phyloP scores from a whole-genome alignment of 2,329 filamentous ascomycete species.

The Clarireedia hainanense region DNA sequence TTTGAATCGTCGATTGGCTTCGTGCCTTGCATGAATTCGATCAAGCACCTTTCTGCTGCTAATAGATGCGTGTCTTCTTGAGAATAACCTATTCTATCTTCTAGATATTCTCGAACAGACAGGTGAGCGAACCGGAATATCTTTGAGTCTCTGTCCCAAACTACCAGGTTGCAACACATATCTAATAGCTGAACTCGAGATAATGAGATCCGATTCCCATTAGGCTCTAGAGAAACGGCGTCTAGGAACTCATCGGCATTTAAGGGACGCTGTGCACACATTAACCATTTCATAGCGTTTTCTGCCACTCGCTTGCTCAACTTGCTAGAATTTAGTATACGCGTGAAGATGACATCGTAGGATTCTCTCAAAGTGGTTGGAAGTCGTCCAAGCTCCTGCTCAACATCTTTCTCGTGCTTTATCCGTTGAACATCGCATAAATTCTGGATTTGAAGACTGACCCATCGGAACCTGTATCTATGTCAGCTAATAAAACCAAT shows the following conservation, averaged over 20 bases:
- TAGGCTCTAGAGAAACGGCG: background rate
- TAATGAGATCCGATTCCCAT: background rate
- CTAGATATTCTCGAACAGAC: slow-evolving; percentile 14
- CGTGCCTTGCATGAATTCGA: background rate
- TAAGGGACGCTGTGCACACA: slow-evolving; percentile 9
- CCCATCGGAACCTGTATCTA: slow-evolving; percentile 11
- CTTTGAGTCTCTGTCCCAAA: slow-evolving; percentile 9
- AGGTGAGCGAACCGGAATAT: slow-evolving; percentile 13
- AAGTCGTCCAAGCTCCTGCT: slow-evolving; percentile 6
- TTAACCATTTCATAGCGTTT: slow-evolving; percentile 7
- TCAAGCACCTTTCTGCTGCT: slow-evolving; percentile 7
- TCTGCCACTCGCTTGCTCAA: background rate
- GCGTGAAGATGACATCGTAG: slow-evolving; percentile 8
- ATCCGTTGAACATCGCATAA: slow-evolving; percentile 1
- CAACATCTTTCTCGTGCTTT: slow-evolving; percentile 10
- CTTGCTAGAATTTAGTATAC: background rate
- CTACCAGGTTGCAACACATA: slow-evolving; percentile 13
- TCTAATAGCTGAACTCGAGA: slow-evolving; percentile 7
- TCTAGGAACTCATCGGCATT: slow-evolving; percentile 7
- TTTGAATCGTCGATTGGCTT: background rate
- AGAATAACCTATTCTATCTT: slow-evolving; percentile 4
- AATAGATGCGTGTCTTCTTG: background rate
- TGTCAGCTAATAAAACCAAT: background rate
- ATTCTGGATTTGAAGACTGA: slow-evolving; percentile 12
- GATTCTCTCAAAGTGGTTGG: slow-evolving; percentile 10